Evolutionary conservation across 2,329 filamentous ascomycete genomes (phyloP).

Genomic region (Clarireedia homoeocarpa): DNA sequence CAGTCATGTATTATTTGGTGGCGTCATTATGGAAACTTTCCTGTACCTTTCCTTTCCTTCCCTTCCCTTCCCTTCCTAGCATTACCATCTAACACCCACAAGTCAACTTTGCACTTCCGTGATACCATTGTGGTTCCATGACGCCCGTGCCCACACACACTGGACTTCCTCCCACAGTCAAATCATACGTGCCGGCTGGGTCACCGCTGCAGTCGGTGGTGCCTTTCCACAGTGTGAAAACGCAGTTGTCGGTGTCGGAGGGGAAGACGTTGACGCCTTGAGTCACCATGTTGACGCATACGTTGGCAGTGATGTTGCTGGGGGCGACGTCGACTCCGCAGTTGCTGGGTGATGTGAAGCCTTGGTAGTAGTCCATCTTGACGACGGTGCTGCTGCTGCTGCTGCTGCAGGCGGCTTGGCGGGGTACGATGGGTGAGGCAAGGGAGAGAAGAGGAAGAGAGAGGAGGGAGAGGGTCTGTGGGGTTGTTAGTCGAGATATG

Average conservation of each 20-base stretch:
- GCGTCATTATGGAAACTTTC: no score
- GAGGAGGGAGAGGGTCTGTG: neutral
- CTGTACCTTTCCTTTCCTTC: no score
- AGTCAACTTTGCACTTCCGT: slow-evolving; percentile 2
- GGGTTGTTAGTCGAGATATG: neutral
- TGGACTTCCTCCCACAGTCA: neutral
- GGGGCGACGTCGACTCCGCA: neutral
- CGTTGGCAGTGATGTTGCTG: slow-evolving; percentile 1
- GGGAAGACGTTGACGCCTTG: slow-evolving; percentile 3
- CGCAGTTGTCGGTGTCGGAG: neutral
- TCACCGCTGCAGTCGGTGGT: neutral
- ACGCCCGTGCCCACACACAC: slow-evolving; percentile 3
- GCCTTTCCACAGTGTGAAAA: neutral
- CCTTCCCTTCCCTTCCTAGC: neutral
- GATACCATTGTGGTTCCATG: neutral
- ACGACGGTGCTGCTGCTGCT: neutral
- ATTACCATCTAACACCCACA: neutral
- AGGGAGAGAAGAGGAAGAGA: slow-evolving; percentile 1
- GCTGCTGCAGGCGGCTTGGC: neutral
- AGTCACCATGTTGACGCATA: neutral
- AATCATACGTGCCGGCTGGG: neutral
- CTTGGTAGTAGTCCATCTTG: slow-evolving; percentile 5
- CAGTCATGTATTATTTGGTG: no score
- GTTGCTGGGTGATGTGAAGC: neutral
- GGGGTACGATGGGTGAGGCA: neutral